Base-by-base conservation (phyloP, 2,329 filamentous ascomycete genomes). In the Boeremia lycopersici region DNA sequence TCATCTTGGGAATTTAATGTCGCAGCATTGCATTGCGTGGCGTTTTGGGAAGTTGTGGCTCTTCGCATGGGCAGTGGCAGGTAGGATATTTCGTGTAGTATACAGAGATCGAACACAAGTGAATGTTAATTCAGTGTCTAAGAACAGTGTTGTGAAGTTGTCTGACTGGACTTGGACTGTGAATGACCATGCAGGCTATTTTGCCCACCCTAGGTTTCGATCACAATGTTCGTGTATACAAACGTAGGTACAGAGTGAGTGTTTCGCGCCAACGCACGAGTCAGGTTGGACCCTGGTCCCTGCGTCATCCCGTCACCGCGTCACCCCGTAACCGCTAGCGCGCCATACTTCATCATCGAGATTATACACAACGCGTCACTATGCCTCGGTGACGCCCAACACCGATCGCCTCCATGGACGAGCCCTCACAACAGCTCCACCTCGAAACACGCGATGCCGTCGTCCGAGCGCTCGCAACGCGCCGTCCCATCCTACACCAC, bases 401-500 rank as follows among this genome's bases (percentile, higher is more conserved):
- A 49, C 44, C 57, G 56, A 23, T 46, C 33, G 34, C 35, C 30
- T 60, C 36, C 47, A 74, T 73, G 70, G 70, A 73, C 39, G 69
- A 63, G 60, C 69, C 71, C 6, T 72, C 70, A 8, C 55, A 62
- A 49, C 78, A 81, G 62, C 71, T 81, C 8, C 69, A 76, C 40
- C 70, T 69, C 60, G 77, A 79, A 57, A 70, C 79, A n/a, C 74
- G 73, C 60, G 63, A 74, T 49, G 65, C 75, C 30, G 63, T 79
- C 34, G 73, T 74, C 34, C 65, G 71, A 41, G 64, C 76, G 19
- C 73, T 80, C 42, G 69, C 74, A 28, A 72, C 73, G 44, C 77
- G 75, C 35, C 76, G 81, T 25, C 83, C 83, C 1, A 67, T 88
- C 35, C 78, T 89, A 8, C 82, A 84, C 47, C 86, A 89, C 70